Evolutionary conservation across 306 rosid species (phyloP).

Genomic region (Albizia julibrissin): DNA sequence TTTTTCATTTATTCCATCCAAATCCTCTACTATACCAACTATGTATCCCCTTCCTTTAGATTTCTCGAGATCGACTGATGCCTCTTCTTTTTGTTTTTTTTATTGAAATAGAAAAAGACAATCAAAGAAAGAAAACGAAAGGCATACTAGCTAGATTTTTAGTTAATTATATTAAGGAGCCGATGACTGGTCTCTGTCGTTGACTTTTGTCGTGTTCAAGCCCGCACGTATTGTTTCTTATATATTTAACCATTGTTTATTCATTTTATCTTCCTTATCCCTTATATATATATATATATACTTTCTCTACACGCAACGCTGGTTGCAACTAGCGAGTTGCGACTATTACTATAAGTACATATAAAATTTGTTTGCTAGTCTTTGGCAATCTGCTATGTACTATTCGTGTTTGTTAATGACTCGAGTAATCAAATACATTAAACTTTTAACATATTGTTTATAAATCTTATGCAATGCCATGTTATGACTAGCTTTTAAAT

Average conservation of each 20-base stretch:
- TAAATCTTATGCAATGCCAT: background rate
- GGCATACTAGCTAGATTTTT: background rate
- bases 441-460: background rate
- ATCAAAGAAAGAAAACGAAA: background rate
- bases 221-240: background rate
- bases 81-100: background rate
- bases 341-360: too few relatives aligned
- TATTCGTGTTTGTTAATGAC: background rate
- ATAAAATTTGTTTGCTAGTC: background rate
- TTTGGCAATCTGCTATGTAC: background rate
- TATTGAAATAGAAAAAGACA: too few relatives aligned
- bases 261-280: background rate
- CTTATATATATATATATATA: too few relatives aligned
- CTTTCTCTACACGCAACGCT: background rate
- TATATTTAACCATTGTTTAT: background rate
- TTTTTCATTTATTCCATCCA: too few relatives aligned
- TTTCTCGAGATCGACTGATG: background rate
- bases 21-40: background rate
- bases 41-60: background rate
- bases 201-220: background rate
- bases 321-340: background rate
- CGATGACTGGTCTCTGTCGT: background rate
- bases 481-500: background rate
- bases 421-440: too few relatives aligned
- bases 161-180: background rate